Conservation (phyloP, 352 stramenopile species). For the Phytophthora meadii region DNA sequence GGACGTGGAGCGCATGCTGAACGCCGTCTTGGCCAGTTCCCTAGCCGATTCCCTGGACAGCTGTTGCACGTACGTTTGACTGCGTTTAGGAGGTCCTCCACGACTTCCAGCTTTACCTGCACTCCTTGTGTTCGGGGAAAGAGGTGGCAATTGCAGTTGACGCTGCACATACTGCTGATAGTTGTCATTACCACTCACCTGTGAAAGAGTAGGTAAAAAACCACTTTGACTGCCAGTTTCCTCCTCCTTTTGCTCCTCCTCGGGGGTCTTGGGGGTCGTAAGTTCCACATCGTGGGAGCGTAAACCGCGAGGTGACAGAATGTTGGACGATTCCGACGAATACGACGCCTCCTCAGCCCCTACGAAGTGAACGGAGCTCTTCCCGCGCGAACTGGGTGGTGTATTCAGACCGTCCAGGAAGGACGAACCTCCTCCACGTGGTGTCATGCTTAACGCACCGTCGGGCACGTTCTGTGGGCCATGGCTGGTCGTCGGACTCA, state of each 20-base stretch:
- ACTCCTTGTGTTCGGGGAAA: slow-evolving; percentile 43
- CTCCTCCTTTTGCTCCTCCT: slow-evolving; percentile 17
- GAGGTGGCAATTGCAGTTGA: slow-evolving; percentile 65
- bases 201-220: slow-evolving; percentile 36
- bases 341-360: slow-evolving; percentile 28
- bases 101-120: slow-evolving; percentile 31
- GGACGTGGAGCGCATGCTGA: slow-evolving; percentile 73
- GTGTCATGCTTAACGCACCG: slow-evolving; percentile 29
- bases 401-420: slow-evolving; percentile 36
- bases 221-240: slow-evolving; percentile 15
- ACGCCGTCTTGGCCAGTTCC: slow-evolving; percentile 76
- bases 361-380: slow-evolving; percentile 35
- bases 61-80: slow-evolving; percentile 48
- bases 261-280: slow-evolving; percentile 41
- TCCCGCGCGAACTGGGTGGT: slow-evolving; percentile 35
- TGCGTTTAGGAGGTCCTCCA: slow-evolving; percentile 22
- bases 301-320: slow-evolving; percentile 26
- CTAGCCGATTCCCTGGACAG: slow-evolving; percentile 58
- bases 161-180: slow-evolving; percentile 80
- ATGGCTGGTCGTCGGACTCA: slow-evolving; percentile 19
- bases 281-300: slow-evolving; percentile 28
- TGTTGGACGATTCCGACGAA: slow-evolving; percentile 36
- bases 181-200: slow-evolving; percentile 24
- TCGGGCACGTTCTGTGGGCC: slow-evolving; percentile 24
- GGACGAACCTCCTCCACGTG: slow-evolving; percentile 13